Conservation (phyloP, 225 moss, liverwort and hornwort species). For the Straminergon stramineum region DNA sequence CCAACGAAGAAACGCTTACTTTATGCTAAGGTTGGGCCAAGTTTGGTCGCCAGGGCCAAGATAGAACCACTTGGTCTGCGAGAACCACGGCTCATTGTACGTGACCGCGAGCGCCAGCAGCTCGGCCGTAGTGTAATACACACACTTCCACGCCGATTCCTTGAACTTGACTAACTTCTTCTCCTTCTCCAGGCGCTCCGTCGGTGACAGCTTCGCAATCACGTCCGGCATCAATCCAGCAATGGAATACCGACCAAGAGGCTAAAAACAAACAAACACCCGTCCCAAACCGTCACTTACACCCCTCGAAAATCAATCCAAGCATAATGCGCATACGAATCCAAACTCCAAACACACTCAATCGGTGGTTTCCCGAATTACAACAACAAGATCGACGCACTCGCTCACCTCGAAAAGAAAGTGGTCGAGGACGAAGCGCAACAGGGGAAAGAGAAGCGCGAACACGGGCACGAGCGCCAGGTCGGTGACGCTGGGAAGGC, state of each 20-base stretch:
- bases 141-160: constrained; percentile 64
- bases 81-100: constrained; percentile 49
- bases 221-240: constrained; percentile 7
- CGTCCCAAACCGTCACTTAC: background rate
- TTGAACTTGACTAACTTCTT: constrained; percentile 56
- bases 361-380: background rate
- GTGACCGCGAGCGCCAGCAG: constrained; percentile 37
- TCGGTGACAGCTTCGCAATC: constrained; percentile 15
- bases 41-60: constrained; percentile 31
- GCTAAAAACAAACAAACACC: constrained; percentile 3
- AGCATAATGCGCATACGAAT: background rate
- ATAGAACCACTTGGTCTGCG: constrained; percentile 42
- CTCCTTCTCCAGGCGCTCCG: constrained; percentile 24
- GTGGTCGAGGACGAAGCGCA: constrained; percentile 28
- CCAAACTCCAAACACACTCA: background rate
- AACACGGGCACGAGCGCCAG: constrained; percentile 29
- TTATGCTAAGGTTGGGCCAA: constrained; percentile 47
- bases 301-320: background rate
- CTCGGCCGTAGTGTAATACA: constrained; percentile 38
- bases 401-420: constrained; percentile 37
- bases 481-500: background rate
- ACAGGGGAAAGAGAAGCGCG: constrained; percentile 30
- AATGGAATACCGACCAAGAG: constrained; percentile 31
- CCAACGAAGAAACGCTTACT: constrained; percentile 19
- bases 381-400: background rate